Percentiles rank a stretch among this genome's conserved stretches.
These are phyloP conservation scores for Skeletonema potamos DNA, from an alignment of 108 stramenopile species.

Conservation along the genomic window DNA sequence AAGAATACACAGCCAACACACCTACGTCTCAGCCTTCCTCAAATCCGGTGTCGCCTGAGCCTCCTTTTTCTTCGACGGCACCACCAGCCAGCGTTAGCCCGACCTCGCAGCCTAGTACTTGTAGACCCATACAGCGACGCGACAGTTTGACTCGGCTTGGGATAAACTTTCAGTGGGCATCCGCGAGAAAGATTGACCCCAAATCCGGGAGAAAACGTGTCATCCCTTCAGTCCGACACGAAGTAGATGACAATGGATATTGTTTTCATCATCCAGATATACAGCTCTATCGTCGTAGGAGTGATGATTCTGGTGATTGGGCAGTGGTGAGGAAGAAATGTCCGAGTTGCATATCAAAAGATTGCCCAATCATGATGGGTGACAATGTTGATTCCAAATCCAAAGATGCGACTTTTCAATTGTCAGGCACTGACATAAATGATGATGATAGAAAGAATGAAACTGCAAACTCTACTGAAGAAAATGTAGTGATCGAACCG, in stretches of 20 bases:
- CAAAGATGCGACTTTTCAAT: too few relatives aligned
- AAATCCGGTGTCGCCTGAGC: neutral
- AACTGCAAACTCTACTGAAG: neutral
- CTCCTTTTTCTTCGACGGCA: too few relatives aligned
- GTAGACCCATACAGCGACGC: too few relatives aligned
- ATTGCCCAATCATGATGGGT: constrained; percentile 21
- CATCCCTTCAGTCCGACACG: neutral
- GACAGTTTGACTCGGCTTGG: neutral
- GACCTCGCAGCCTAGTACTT: too few relatives aligned
- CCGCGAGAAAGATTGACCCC: neutral
- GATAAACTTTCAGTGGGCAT: neutral
- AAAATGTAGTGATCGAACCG: neutral
- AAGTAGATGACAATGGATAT: constrained; percentile 17
- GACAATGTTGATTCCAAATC: too few relatives aligned
- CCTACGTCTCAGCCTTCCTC: neutral
- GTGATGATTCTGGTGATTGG: constrained; percentile 15
- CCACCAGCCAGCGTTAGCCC: too few relatives aligned
- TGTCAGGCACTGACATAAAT: too few relatives aligned
- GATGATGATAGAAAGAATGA: neutral
- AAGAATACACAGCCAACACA: neutral
- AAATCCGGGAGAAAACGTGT: neutral
- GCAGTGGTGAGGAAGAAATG: constrained; percentile 41
- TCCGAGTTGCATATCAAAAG: constrained; percentile 35
- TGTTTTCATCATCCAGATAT: constrained; percentile 34
- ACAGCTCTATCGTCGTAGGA: constrained; percentile 11